Percentiles rank a stretch among this genome's conserved stretches.
Evolutionary conservation across 495 filamentous ascomycete species (phyloP).

Genomic region (Staphylotrichum tortipilum): DNA sequence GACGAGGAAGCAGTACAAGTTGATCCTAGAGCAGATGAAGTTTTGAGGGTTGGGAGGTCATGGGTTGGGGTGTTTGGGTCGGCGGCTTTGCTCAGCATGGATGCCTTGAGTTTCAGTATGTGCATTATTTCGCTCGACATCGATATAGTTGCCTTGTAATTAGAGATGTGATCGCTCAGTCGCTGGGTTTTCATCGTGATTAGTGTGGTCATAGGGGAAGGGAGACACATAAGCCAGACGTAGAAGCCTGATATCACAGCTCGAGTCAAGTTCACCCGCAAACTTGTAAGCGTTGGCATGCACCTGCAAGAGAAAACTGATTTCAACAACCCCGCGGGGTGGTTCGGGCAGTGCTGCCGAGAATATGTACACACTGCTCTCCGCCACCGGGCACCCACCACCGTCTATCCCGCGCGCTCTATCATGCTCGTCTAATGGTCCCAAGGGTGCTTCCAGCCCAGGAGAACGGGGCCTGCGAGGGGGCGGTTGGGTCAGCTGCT

Average conservation of each 20-base stretch:
- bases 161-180: too few relatives aligned
- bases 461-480: constrained; percentile 53
- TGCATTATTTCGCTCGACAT: too few relatives aligned
- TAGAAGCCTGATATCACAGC: too few relatives aligned
- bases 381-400: neutral
- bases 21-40: constrained; percentile 65
- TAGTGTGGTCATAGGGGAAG: too few relatives aligned
- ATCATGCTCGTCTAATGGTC: constrained; percentile 74
- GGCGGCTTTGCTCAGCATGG: neutral
- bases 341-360: neutral
- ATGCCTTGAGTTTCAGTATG: too few relatives aligned
- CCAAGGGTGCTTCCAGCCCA: constrained; percentile 98
- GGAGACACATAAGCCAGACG: too few relatives aligned
- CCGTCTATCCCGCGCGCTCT: neutral
- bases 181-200: too few relatives aligned
- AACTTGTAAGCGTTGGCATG: too few relatives aligned
- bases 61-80: neutral
- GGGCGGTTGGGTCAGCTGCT: neutral
- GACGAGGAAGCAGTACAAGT: constrained; percentile 80
- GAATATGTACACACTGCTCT: constrained; percentile 15
- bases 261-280: too few relatives aligned
- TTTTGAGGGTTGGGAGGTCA: constrained; percentile 9
- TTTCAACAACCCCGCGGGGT: too few relatives aligned
- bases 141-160: too few relatives aligned
- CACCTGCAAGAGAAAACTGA: too few relatives aligned